Conservation (phyloP, 2,329 filamentous ascomycete genomes). For the Aspergillus terreus region DNA sequence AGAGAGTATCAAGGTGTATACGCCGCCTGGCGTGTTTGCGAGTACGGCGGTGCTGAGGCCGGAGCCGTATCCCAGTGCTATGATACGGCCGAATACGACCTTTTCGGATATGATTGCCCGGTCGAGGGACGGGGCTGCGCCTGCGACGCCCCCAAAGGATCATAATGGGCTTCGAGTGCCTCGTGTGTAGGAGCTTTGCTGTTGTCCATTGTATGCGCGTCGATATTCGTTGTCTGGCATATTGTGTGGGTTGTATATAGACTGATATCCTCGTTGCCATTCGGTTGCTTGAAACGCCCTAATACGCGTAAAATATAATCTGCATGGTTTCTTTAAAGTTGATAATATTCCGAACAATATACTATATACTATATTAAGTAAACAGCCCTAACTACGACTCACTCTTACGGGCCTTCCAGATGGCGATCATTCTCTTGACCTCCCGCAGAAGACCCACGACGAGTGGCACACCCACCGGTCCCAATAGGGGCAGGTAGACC, state of each 20-base stretch:
- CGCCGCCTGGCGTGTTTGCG: conserved; percentile 35
- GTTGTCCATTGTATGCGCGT: not conserved
- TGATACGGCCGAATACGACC: conserved; percentile 28
- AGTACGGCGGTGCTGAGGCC: conserved; percentile 24
- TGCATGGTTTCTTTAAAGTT: not conserved
- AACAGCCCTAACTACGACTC: not conserved
- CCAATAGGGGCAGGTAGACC: conserved; percentile 87
- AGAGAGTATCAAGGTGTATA: conserved; percentile 47
- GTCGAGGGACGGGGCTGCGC: conserved; percentile 28
- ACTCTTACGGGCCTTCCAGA: conserved; percentile 26
- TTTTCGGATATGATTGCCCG: conserved; percentile 37
- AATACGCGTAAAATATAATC: not conserved
- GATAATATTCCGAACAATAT: not conserved
- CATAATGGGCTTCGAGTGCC: not conserved
- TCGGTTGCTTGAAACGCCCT: not conserved
- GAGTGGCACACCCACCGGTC: conserved; percentile 85
- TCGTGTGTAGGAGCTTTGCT: not conserved
- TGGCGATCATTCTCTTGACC: conserved; percentile 53
- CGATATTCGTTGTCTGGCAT: too few species aligned
- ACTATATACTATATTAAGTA: conserved; percentile 4
- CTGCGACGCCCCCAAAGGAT: conserved; percentile 13
- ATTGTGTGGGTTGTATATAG: too few species aligned
- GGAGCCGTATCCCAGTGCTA: conserved; percentile 19
- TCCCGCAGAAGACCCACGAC: conserved; percentile 82
- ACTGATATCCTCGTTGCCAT: not conserved